A percentile compares a stretch with the other conserved stretches of the same genome.
Evolutionary conservation across 768 basidiomycete genomes (phyloP).

Genomic region (Butyriboletus loyo): DNA sequence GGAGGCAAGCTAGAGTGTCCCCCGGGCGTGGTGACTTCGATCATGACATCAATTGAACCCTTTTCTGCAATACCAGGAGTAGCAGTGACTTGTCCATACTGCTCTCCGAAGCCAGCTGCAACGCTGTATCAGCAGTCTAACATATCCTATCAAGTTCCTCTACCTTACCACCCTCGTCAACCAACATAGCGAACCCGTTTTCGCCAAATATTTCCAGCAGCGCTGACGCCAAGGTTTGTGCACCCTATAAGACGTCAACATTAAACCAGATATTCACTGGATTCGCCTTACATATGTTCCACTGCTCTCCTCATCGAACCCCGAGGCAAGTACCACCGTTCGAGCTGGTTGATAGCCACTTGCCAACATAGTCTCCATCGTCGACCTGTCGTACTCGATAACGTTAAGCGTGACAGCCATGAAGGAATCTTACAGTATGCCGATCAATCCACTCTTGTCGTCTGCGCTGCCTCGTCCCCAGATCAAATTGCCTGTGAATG

Average conservation of each 20-base stretch:
- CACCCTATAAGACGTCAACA: conserved; percentile 43
- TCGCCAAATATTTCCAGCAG: conserved; percentile 64
- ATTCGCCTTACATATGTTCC: conserved; percentile 40
- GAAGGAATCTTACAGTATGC: conserved; percentile 46
- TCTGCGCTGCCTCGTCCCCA: conserved; percentile 53
- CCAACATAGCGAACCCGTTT: conserved; percentile 68
- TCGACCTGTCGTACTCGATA: conserved; percentile 31
- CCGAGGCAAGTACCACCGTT: conserved; percentile 59
- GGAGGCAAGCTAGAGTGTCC: conserved; percentile 89
- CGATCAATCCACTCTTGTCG: conserved; percentile 68
- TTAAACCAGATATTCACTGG: background rate
- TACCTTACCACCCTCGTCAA: conserved; percentile 81
- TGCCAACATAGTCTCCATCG: conserved; percentile 64
- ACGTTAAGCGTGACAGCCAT: background rate
- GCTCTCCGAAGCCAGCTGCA: conserved; percentile 48
- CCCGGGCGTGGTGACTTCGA: conserved; percentile 68
- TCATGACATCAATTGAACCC: conserved; percentile 59
- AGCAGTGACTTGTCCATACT: conserved; percentile 55
- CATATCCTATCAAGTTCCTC: background rate
- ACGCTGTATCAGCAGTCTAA: background rate
- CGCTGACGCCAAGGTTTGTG: conserved; percentile 41
- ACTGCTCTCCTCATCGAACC: conserved; percentile 75
- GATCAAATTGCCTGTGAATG: conserved; percentile 33
- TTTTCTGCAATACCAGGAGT: conserved; percentile 70
- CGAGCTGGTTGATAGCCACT: conserved; percentile 63